Evolutionary conservation across 2,329 filamentous ascomycete species (phyloP), one percentile per base, ranked within the genome.

Genomic region (Tolypocladium pustulatum): DNA sequence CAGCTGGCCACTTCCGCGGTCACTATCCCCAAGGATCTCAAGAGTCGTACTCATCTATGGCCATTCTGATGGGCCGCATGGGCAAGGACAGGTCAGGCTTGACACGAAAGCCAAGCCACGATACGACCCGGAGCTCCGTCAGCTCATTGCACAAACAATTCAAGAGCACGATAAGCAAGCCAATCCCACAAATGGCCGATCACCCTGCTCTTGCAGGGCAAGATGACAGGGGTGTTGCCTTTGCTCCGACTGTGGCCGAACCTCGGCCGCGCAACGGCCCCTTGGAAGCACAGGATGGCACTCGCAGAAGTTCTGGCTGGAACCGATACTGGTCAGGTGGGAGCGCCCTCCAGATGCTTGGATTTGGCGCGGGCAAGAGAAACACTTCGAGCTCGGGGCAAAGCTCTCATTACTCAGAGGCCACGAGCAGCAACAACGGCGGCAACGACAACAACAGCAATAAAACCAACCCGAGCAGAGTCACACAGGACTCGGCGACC

Each of bases 281-380:
- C 61, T 64, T 61, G 61, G 72, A 68, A 57, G 66, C 61, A 62
- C 72, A 79, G 55, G 78, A 76, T 55, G 73, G 72, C 52, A 73
- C 76, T 25, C 78, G 84, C 58, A 79, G 83, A 66, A 89, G 86
- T 65, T 90, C 87, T 4, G 87, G 87, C 54, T 91, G 88, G 88
- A 90, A 89, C 70, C 77, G 83, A 57, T 91, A 90, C 72, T 91
- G 88, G 82, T 89, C 87, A 17, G 87, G 86, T 56, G 88, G 87
- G 57, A 88, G 86, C 63, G 81, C 85, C 9, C 73, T 87, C 58
- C 86, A 87, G 66, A 81, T 87, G 30, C 75, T 89, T 9, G 85
- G 84, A 17, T 81, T 85, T 57, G 83, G 81, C 17, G 69, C 68
- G 63, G 67, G 74, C 40, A 75, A 78, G 67, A 71, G 80, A 62